Evolutionary conservation across 371 early-diverging fungal genomes (phyloP).

Genomic region (Haplosporangium sp.): DNA sequence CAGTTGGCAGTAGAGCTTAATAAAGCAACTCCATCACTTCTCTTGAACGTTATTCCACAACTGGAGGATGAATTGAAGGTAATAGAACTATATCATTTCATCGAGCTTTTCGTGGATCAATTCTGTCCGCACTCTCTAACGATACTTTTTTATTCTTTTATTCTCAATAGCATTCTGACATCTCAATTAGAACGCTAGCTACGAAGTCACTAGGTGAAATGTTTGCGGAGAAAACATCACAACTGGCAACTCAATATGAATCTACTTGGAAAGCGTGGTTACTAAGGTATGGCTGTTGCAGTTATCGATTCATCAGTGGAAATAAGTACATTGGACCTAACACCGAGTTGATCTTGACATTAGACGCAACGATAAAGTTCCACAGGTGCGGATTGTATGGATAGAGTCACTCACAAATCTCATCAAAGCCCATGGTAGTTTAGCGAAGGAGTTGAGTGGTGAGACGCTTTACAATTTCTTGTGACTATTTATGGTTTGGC

Average conservation of each 20-base stretch:
- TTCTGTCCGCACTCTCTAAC: background rate
- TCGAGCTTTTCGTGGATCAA: too few relatives aligned
- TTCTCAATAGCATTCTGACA: conserved; percentile 25
- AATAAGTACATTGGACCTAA: too few relatives aligned
- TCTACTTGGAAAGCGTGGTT: conserved; percentile 91
- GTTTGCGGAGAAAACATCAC: conserved; percentile 81
- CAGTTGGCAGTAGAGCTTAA: conserved; percentile 84
- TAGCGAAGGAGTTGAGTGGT: conserved; percentile 78
- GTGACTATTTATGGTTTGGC: background rate
- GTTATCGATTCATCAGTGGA: background rate
- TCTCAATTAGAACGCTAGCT: conserved; percentile 81
- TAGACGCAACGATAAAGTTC: conserved; percentile 82
- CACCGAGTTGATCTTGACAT: background rate
- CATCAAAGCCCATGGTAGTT: conserved; percentile 74
- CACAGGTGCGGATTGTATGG: conserved; percentile 81
- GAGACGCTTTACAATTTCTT: conserved; percentile 8
- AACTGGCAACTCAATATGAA: conserved; percentile 81
- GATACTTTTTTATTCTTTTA: background rate
- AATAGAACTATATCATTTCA: background rate
- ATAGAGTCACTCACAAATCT: conserved; percentile 74
- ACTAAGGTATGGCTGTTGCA: conserved; percentile 64
- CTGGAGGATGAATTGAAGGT: conserved; percentile 92
- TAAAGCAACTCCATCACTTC: conserved; percentile 76
- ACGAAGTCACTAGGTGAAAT: conserved; percentile 87
- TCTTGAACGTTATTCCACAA: conserved; percentile 93